phyloP scores from a whole-genome alignment of 108 stramenopile species.

The Discostella stelligeroides region DNA sequence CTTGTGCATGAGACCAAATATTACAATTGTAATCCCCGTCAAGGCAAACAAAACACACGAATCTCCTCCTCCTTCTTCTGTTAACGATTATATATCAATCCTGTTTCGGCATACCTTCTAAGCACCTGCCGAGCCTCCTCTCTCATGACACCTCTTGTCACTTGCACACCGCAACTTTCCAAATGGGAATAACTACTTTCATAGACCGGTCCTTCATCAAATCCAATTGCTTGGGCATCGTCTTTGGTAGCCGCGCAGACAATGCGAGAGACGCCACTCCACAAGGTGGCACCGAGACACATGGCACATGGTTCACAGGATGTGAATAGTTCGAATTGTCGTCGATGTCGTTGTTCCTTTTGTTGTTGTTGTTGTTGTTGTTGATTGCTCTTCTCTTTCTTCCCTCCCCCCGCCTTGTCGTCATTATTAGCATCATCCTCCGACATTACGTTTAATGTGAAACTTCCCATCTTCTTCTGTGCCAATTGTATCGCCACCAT shows the following conservation, averaged over 20 bases:
- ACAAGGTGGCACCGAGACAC: constrained; percentile 85
- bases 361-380: background rate
- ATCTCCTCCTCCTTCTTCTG: too few relatives aligned
- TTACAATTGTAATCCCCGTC: background rate
- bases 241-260: constrained; percentile 80
- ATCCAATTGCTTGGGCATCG: constrained; percentile 87
- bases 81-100: constrained; percentile 74
- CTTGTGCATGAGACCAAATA: too few relatives aligned
- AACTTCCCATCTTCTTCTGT: constrained; percentile 59
- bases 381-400: background rate
- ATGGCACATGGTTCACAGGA: constrained; percentile 85
- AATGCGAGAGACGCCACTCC: constrained; percentile 82
- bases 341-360: too few relatives aligned
- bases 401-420: constrained; percentile 21
- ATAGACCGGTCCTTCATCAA: constrained; percentile 88
- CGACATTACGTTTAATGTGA: constrained; percentile 48
- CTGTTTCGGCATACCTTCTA: constrained; percentile 62
- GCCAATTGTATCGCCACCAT: constrained; percentile 88
- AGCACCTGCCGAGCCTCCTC: constrained; percentile 72
- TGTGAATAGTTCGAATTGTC: constrained; percentile 75
- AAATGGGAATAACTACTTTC: constrained; percentile 74
- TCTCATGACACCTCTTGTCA: constrained; percentile 62
- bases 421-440: constrained; percentile 24
- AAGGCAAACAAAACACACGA: background rate
- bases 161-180: constrained; percentile 63